Conservation (phyloP, 2,329 filamentous ascomycete species). For the Periconia macrospinosa region DNA sequence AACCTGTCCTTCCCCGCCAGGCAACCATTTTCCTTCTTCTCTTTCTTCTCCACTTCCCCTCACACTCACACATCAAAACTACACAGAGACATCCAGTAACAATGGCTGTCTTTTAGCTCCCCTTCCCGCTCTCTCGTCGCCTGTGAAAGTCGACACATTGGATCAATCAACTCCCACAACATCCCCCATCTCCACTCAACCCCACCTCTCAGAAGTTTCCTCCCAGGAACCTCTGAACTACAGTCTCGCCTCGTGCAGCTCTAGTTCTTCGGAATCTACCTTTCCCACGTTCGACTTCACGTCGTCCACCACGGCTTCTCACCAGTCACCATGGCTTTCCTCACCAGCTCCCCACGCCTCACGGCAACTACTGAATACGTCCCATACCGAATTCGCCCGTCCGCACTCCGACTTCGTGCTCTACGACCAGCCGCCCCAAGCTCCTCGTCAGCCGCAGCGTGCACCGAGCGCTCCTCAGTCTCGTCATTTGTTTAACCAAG, state of each 20-base stretch:
- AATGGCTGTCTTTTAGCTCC: slow-evolving; percentile 44
- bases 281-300: slow-evolving; percentile 67
- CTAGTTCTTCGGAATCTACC: slow-evolving; percentile 58
- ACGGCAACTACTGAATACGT: slow-evolving; percentile 52
- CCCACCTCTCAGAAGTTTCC: slow-evolving; percentile 43
- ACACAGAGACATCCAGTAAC: slow-evolving; percentile 35
- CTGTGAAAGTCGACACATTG: slow-evolving; percentile 33
- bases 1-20: slow-evolving; percentile 22
- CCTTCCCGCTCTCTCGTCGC: slow-evolving; percentile 26
- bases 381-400: slow-evolving; percentile 47
- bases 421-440: slow-evolving; percentile 59
- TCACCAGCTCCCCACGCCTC: slow-evolving; percentile 58
- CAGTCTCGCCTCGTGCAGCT: slow-evolving; percentile 63
- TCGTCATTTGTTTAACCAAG: slow-evolving; percentile 62
- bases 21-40: slow-evolving; percentile 32
- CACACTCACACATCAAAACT: slow-evolving; percentile 14
- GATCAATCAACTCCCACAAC: slow-evolving; percentile 22
- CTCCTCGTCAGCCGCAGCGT: slow-evolving; percentile 49
- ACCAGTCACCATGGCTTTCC: slow-evolving; percentile 76
- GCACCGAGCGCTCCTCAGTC: slow-evolving; percentile 56
- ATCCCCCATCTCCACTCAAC: slow-evolving; percentile 27
- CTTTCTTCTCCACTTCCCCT: slow-evolving; percentile 14
- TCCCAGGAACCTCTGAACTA: slow-evolving; percentile 63
- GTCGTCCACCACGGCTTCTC: slow-evolving; percentile 83
- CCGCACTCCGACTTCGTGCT: slow-evolving; percentile 77